Evolutionary conservation across 2,329 filamentous ascomycete genomes (phyloP).

Genomic region (Tolypocladium guangdongense): DNA sequence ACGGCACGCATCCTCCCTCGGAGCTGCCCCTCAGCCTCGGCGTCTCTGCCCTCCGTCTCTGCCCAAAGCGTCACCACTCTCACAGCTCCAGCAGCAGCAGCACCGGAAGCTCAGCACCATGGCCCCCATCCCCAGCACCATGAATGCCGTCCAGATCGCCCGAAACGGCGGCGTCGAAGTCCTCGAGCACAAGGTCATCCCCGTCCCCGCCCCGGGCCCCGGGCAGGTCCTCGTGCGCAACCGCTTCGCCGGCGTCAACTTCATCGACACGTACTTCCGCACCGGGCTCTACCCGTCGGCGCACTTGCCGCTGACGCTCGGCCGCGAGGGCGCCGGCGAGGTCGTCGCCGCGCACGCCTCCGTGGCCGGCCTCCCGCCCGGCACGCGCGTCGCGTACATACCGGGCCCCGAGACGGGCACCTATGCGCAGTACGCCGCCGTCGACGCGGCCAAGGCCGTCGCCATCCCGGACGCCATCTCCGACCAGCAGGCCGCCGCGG

Average conservation of each 20-base stretch:
- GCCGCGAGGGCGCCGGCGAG: constrained; percentile 67
- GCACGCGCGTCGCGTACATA: constrained; percentile 65
- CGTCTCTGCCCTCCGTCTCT: neutral
- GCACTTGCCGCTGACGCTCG: constrained; percentile 60
- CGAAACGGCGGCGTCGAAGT: constrained; percentile 59
- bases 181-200: constrained; percentile 59
- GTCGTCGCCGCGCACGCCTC: constrained; percentile 51
- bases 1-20: neutral
- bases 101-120: constrained; percentile 27
- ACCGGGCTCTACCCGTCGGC: constrained; percentile 66
- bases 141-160: constrained; percentile 56
- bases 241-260: constrained; percentile 72
- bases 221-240: constrained; percentile 74
- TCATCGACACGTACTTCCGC: constrained; percentile 87
- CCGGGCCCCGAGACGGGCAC: constrained; percentile 23
- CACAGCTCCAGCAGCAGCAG: neutral
- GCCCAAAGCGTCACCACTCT: neutral
- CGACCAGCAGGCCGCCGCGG: constrained; percentile 54
- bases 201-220: constrained; percentile 54
- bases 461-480: constrained; percentile 53
- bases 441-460: constrained; percentile 42
- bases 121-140: constrained; percentile 62
- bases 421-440: constrained; percentile 47
- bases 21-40: neutral
- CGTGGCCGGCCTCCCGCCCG: constrained; percentile 42